Conservation (phyloP, 495 filamentous ascomycete species). For the Aspergillus homomorphus region DNA sequence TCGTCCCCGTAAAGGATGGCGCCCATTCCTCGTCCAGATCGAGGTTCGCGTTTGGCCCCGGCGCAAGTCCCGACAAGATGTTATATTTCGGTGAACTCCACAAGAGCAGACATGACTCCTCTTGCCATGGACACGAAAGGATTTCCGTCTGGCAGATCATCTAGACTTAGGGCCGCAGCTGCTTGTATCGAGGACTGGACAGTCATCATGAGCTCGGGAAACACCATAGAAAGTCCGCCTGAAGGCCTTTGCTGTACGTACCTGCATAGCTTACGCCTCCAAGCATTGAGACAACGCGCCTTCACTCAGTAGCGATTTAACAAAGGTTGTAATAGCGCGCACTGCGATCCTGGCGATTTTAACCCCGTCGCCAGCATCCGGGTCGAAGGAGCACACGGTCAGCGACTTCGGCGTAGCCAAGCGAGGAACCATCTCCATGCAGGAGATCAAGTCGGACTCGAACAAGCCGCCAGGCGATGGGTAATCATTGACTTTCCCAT, state of each 20-base stretch:
- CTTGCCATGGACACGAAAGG: constrained; percentile 63
- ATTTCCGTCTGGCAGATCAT: constrained; percentile 17
- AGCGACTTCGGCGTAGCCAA: constrained; percentile 13
- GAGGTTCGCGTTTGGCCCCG: constrained; percentile 14
- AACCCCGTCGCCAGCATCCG: constrained; percentile 26
- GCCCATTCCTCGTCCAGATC: constrained; percentile 58
- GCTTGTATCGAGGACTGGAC: too few species aligned
- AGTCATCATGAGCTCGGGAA: too few species aligned
- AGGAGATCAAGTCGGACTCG: constrained; percentile 19
- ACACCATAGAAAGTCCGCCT: too few species aligned
- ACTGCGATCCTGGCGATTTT: constrained; percentile 24
- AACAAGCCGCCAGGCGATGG: constrained; percentile 23
- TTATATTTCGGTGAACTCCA: constrained; percentile 40
- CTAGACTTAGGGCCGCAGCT: neutral
- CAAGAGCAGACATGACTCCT: constrained; percentile 64
- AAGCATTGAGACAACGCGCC: too few species aligned
- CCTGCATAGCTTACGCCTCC: too few species aligned
- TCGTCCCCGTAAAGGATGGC: constrained; percentile 43
- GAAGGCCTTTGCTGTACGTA: too few species aligned
- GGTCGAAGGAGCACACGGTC: constrained; percentile 28
- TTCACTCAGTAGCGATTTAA: neutral
- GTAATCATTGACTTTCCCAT: constrained; percentile 30
- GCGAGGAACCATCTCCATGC: constrained; percentile 22
- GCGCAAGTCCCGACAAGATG: constrained; percentile 26
- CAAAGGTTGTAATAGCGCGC: constrained; percentile 11